Base-by-base conservation (phyloP, 768 basidiomycete genomes). In the Goffeauzyma gilvescens region DNA sequence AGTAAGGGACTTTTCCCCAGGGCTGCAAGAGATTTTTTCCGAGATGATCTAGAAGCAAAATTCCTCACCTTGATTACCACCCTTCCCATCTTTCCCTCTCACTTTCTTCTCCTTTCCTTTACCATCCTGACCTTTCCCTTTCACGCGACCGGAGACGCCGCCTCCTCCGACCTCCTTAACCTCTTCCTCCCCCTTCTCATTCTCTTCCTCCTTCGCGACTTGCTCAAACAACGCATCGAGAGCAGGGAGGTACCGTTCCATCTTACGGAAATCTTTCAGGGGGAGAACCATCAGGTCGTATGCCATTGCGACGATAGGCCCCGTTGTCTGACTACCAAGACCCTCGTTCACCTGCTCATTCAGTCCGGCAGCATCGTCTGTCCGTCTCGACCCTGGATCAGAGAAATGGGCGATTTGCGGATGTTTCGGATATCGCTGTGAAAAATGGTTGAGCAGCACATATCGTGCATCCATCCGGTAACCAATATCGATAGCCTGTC, bases 371-470 rank as follows among this genome's bases (percentile, higher is more conserved):
- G 46, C 52, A 37, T 14, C 54, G 20, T 47, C 45, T 15, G n/a
- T 18, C 17, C n/a, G n/a, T n/a, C n/a, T n/a, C n/a, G 69, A 43
- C 27, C n/a, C 23, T 5, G 49, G 40, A 13, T 45, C 24, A 5
- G 50, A 21, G 24, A 48, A 33, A n/a, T 62, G 62, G 4, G n/a
- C n/a, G n/a, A 71, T 65, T 20, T 73, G 74, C 3, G 84, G 84
- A 58, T 89, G 68, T 52, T 81, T 85, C 14, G 89, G 85, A 62
- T 90, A 89, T 22, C 87, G 77, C 30, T 82, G 82, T 8, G 87
- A 93, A 65, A 95, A 95, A 60, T 95, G 89, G 0, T 86, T 96
- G 17, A 96, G 72, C n/a, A 95, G 72, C 31, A 84, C 70, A 49
- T 84, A 76, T 41, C 75, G 66, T 1, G 86, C 86, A 8, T 72